Base-by-base conservation (phyloP, 1,284 basidiomycete genomes). In the Cryptococcus floricola region DNA sequence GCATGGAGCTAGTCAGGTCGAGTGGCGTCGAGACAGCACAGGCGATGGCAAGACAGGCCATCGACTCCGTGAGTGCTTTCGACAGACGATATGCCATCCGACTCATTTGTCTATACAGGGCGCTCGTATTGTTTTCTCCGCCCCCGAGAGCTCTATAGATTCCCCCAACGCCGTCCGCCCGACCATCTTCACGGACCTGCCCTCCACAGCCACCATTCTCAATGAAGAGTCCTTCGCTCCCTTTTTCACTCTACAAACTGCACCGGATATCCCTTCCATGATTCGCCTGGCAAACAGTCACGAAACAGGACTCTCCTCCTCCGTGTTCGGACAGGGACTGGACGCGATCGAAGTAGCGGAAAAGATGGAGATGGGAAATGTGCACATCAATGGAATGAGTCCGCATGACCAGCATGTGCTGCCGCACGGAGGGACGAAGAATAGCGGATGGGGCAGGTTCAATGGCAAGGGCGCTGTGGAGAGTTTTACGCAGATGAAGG, bases 301-400 rank as follows among this genome's bases (percentile, higher is more conserved):
- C 37, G 50, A 59, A 13, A 62, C 59, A 7, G 70, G 70, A 2
- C 53, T 72, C n/a, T 60, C 62, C 3, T 41, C 61, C 5, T 58
- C 61, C 23, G 58, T 70, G 19, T 72, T 64, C 55, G 53, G 59
- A 8, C 39, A 47, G 5, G 60, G 67, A 48, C 46, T 59, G 18
- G 27, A 44, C 16, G 67, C 65, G 1, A 25, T 69, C 12, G 50
- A 55, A 14, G 50, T 70, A 8, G 66, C 67, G 2, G 56, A 52
- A n/a, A 19, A 56, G 25, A 39, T 72, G 8, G 64, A 70, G 23
- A 50, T 48, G 13, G 66, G 66, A 2, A 56, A 60, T 19, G 65
- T 75, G 10, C 71, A 75, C 57, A 61, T 75, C 53, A 75, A 75
- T 51, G 66, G 63, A 1, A 68, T 68, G 59, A 72, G 70, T 3